Conservation (phyloP, 805 yeast species). For the Zygoascus biomembranicola region DNA sequence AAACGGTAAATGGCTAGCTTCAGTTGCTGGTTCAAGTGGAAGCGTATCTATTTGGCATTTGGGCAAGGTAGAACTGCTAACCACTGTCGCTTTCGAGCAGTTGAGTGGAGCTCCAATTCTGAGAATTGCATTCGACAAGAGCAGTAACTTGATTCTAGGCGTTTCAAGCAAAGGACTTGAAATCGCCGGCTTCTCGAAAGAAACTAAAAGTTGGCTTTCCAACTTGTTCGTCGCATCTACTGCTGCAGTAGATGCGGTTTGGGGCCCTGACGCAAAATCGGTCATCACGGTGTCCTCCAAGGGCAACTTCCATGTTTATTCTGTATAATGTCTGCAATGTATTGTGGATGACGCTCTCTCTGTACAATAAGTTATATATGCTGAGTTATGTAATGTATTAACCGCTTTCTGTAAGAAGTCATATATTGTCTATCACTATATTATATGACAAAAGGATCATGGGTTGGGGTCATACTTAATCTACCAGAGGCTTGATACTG, state of each 20-base stretch:
- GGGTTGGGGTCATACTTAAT: neutral
- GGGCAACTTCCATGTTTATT: slow-evolving; percentile 12
- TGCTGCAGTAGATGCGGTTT: slow-evolving; percentile 8
- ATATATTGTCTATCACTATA: neutral
- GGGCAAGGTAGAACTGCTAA: slow-evolving; percentile 29
- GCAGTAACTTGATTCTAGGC: slow-evolving; percentile 24
- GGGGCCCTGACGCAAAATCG: slow-evolving; percentile 13
- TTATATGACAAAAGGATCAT: too few relatives aligned
- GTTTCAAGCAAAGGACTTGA: slow-evolving; percentile 16
- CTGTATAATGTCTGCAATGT: neutral
- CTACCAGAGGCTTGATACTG: neutral
- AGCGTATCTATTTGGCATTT: slow-evolving; percentile 41
- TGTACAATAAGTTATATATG: neutral
- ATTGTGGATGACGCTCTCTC: neutral
- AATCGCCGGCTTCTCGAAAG: slow-evolving; percentile 34
- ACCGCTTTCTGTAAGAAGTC: neutral
- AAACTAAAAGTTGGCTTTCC: slow-evolving; percentile 32
- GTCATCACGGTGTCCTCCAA: slow-evolving; percentile 13
- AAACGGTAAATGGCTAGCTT: slow-evolving; percentile 55
- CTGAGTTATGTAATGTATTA: neutral
- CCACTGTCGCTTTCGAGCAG: slow-evolving; percentile 8
- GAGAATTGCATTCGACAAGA: slow-evolving; percentile 20
- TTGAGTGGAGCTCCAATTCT: slow-evolving; percentile 1
- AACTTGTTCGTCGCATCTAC: slow-evolving; percentile 2
- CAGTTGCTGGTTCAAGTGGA: slow-evolving; percentile 11